Conservation (phyloP, 257 asterid genomes). For the Nicotiana tomentosiformis region DNA sequence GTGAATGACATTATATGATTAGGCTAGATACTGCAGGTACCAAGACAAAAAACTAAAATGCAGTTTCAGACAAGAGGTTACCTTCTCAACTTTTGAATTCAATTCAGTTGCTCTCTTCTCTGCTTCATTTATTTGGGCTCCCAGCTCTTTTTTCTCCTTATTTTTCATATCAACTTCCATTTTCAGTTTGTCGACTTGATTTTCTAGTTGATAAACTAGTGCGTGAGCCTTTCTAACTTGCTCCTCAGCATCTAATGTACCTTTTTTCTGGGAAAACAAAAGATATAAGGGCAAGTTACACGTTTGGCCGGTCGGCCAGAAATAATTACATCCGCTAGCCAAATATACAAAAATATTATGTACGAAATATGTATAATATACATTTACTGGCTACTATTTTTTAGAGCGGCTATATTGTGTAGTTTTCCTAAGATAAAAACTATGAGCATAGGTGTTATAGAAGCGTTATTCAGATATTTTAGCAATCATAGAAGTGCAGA, state of each 20-base stretch:
- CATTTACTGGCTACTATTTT: too few species aligned
- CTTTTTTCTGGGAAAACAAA: slow-evolving; percentile 37
- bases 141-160: slow-evolving; percentile 52
- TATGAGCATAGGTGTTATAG: background rate
- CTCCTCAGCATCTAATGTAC: slow-evolving; percentile 52
- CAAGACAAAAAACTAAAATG: background rate
- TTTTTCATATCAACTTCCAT: slow-evolving; percentile 38
- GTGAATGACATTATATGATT: background rate
- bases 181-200: slow-evolving; percentile 57
- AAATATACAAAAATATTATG: too few species aligned
- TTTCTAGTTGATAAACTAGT: slow-evolving; percentile 61
- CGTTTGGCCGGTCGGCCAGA: too few species aligned
- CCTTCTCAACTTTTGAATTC: slow-evolving; percentile 15
- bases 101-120: slow-evolving; percentile 53
- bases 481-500: background rate
- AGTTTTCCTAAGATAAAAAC: background rate
- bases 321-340: too few species aligned
- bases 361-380: too few species aligned
- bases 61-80: background rate
- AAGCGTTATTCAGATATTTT: background rate
- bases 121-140: slow-evolving; percentile 49
- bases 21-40: background rate
- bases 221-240: slow-evolving; percentile 67
- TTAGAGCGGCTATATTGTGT: too few species aligned
- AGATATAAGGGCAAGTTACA: background rate